Evolutionary conservation across 352 stramenopile genomes (phyloP).

Genomic region (Thraustochytrium sp.): DNA sequence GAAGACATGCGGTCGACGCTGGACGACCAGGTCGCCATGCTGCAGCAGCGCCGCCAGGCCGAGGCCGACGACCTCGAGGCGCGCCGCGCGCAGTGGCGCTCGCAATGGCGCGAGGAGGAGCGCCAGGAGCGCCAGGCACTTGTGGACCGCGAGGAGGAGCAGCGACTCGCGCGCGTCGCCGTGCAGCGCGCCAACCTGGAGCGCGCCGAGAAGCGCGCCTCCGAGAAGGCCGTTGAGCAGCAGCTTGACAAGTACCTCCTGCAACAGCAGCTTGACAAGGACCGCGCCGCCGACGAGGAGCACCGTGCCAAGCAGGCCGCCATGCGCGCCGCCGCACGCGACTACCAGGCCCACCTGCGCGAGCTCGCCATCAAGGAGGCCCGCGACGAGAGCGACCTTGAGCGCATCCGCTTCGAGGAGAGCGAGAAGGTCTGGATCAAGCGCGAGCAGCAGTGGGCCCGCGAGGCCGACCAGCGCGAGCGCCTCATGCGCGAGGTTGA

Average conservation of each 20-base stretch:
- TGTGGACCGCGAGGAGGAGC: background rate
- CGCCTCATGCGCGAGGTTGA: conserved; percentile 30
- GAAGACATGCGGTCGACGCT: background rate
- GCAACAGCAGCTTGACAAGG: background rate
- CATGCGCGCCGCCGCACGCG: background rate
- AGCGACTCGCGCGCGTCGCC: background rate
- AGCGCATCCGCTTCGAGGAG: conserved; percentile 28
- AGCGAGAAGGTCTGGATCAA: conserved; percentile 33
- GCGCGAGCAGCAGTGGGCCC: conserved; percentile 28
- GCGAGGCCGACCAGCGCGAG: background rate
- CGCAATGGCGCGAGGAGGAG: background rate
- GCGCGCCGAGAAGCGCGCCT: background rate
- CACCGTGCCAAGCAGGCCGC: background rate
- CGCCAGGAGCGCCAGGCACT: background rate
- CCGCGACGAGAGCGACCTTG: background rate
- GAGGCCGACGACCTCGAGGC: background rate
- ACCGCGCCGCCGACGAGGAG: background rate
- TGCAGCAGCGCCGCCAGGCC: background rate
- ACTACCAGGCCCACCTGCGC: conserved; percentile 6
- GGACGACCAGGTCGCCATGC: background rate
- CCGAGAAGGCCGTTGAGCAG: background rate
- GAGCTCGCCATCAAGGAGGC: conserved; percentile 30
- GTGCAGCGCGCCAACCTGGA: conserved; percentile 11
- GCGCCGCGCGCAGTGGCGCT: background rate
- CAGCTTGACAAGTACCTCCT: conserved; percentile 13